Percentiles rank a stretch among this genome's conserved stretches.
These are phyloP conservation scores for Mitragyna speciosa DNA, from an alignment of 257 asterid genomes.

Conservation along the genomic window DNA sequence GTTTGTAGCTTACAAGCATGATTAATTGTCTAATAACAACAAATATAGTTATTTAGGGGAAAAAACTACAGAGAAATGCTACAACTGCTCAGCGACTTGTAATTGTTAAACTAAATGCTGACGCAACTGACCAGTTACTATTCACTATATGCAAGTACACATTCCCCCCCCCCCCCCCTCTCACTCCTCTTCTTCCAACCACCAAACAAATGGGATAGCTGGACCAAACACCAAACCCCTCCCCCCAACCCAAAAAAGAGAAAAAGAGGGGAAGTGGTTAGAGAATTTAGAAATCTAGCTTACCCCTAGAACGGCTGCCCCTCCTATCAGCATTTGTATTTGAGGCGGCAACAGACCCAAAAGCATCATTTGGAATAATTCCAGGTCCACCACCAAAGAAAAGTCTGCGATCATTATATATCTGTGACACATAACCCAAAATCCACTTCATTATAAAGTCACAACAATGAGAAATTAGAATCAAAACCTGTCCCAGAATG, in stretches of 20 bases:
- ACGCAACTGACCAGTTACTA: too few relatives aligned
- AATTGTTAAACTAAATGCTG: too few relatives aligned
- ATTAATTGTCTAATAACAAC: background rate
- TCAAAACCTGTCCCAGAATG: background rate
- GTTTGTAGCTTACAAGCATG: background rate
- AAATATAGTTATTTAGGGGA: background rate
- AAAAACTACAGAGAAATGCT: too few relatives aligned
- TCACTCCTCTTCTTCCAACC: too few relatives aligned
- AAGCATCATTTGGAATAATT: conserved; percentile 62
- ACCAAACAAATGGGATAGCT: too few relatives aligned
- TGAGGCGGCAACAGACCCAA: conserved; percentile 59
- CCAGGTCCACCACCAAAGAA: conserved; percentile 94
- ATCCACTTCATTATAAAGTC: conserved; percentile 5
- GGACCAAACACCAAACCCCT: too few relatives aligned
- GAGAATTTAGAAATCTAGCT: background rate
- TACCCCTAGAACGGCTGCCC: conserved; percentile 86
- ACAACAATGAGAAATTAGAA: background rate
- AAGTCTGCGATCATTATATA: conserved; percentile 85
- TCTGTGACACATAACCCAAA: conserved; percentile 47
- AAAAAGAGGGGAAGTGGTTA: background rate
- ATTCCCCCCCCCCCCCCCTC: too few relatives aligned
- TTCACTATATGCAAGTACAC: background rate
- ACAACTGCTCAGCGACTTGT: background rate
- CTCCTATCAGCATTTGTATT: conserved; percentile 69
- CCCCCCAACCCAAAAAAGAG: too few relatives aligned